Evolutionary conservation across 208 protist genomes (phyloP).

Genomic region (Trypanosoma rangeli): DNA sequence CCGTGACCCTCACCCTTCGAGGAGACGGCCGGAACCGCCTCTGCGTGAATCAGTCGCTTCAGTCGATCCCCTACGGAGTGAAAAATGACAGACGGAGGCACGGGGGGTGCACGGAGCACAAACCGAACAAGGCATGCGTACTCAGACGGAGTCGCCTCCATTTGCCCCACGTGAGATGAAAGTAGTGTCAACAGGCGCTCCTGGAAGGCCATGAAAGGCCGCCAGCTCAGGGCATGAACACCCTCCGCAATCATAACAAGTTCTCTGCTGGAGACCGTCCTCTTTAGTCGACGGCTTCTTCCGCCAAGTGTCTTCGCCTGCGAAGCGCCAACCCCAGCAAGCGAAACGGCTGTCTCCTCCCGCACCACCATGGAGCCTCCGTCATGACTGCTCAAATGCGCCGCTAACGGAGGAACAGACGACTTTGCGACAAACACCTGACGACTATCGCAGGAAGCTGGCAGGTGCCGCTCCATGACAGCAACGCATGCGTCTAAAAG

Average conservation of each 20-base stretch:
- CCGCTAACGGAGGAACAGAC: not conserved
- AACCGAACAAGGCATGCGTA: slow-evolving; percentile 25
- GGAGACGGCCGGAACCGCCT: slow-evolving; percentile 1
- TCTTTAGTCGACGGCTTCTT: slow-evolving; percentile 24
- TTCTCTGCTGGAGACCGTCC: slow-evolving; percentile 20
- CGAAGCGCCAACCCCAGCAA: slow-evolving; percentile 7
- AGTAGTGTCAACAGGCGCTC: slow-evolving; percentile 20
- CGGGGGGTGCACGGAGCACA: slow-evolving; percentile 25
- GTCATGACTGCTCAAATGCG: too few species aligned
- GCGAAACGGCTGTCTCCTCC: not conserved
- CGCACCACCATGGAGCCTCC: not conserved
- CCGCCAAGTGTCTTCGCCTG: slow-evolving; percentile 30
- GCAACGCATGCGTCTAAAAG: slow-evolving; percentile 26
- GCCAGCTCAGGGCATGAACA: slow-evolving; percentile 27
- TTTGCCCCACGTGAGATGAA: slow-evolving; percentile 19
- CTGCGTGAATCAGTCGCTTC: slow-evolving; percentile 29
- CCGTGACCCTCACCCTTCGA: not conserved
- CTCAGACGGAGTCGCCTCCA: slow-evolving; percentile 11
- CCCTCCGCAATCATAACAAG: slow-evolving; percentile 31
- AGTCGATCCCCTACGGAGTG: slow-evolving; percentile 27
- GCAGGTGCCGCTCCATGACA: slow-evolving; percentile 25
- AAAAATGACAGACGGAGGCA: slow-evolving; percentile 24
- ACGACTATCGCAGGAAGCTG: slow-evolving; percentile 9
- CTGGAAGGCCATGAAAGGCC: slow-evolving; percentile 29
- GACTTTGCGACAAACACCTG: slow-evolving; percentile 2